Percentiles rank a stretch among this genome's conserved stretches.
phyloP scores from a whole-genome alignment of 768 basidiomycete genomes.

The Collybiopsis confluens region DNA sequence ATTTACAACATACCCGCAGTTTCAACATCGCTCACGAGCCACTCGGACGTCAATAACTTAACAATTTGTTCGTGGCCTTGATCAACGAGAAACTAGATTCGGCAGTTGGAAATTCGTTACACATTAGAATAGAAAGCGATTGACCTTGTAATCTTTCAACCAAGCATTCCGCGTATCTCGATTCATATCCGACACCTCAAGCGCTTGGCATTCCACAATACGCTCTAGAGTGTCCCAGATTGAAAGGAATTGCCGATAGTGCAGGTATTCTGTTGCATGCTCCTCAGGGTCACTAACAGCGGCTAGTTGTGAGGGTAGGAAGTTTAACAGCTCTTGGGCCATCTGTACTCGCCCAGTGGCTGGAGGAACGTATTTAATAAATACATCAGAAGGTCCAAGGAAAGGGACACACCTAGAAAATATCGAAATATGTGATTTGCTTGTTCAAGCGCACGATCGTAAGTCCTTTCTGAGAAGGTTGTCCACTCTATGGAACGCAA shows the following conservation, averaged over 20 bases:
- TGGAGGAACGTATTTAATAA: constrained; percentile 21
- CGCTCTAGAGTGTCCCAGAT: constrained; percentile 66
- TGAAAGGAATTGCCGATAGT: constrained; percentile 76
- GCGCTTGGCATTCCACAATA: constrained; percentile 56
- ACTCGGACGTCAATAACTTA: constrained; percentile 72
- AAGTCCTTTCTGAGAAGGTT: constrained; percentile 69
- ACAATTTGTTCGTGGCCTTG: constrained; percentile 60
- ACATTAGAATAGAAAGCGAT: constrained; percentile 11
- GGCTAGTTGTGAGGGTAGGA: constrained; percentile 62
- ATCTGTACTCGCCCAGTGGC: constrained; percentile 72
- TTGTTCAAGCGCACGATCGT: constrained; percentile 75
- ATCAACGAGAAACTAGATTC: constrained; percentile 51
- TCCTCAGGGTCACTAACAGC: constrained; percentile 66
- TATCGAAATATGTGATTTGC: constrained; percentile 86
- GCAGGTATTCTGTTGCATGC: constrained; percentile 67
- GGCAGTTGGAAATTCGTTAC: background rate
- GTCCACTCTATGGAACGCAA: constrained; percentile 95
- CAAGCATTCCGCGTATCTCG: constrained; percentile 56
- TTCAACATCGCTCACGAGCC: constrained; percentile 61
- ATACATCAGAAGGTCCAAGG: background rate
- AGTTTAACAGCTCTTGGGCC: constrained; percentile 53
- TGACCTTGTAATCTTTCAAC: constrained; percentile 63
- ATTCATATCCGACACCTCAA: constrained; percentile 53
- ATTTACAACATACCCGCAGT: constrained; percentile 7
- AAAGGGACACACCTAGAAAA: constrained; percentile 69